Base-by-base conservation (phyloP, 139 green algal species). In the Mesotaenium endlicherianum region DNA sequence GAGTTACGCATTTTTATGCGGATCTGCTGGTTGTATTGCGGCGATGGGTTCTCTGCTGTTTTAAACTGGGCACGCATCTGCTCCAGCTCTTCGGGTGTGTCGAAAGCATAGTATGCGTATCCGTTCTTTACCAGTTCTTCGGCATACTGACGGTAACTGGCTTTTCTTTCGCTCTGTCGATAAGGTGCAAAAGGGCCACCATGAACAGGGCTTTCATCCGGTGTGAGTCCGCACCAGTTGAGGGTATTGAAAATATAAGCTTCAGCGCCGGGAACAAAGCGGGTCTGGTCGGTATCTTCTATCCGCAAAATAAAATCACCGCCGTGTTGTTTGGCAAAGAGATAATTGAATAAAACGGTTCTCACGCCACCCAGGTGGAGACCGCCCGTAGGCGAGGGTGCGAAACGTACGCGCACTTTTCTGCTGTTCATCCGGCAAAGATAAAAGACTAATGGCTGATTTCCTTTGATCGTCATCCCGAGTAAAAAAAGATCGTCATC, bases 301-400 rank as follows among this genome's bases (percentile, higher is more conserved):
- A 98, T 57, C 3, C 95, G 92, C 34, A 99, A 84, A 20, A 99
- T 90, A 78, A 99, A 92, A 90, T 97, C 95, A 77, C 96, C 95
- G 5, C 81, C 76, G 17, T 70, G 59, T 1, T 60, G 31, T 30
- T 31, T 82, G 75, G 96, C 96, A 71, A 95, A 98, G n/a, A 99
- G 92, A 90, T 91, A 99, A 87, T 99, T 99, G 91, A 98, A 99
- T 1, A 99, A 90, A 2, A 96, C 96, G 1, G 96, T 99, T 39
- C 96, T 87, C 0, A 96, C 96, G 30, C 97, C 97, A 31, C 96
- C 96, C 8, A 99, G 94, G 82, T 99, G 96, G 43, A 99, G 91
- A 84, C 97, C 95, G 70, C 96, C 96, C 38, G 96, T 99, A n/a
- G 96, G 96, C 0, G 96, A 99, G 0, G 96, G 96, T 6, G 96